These are phyloP conservation scores for Kwoniella europaea DNA, from an alignment of 768 basidiomycete species.

Conservation along the genomic window DNA sequence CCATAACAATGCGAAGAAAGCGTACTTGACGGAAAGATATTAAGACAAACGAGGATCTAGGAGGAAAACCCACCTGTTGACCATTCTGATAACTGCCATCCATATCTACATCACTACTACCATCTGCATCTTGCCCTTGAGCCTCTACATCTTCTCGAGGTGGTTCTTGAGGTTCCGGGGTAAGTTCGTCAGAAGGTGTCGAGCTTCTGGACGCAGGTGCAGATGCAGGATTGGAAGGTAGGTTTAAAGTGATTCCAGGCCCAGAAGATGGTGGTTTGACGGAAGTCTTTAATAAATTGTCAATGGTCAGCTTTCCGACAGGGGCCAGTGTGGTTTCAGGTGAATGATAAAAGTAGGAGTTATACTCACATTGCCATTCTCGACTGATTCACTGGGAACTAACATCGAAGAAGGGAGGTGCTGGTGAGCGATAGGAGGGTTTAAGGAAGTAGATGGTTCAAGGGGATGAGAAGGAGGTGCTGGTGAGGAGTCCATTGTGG, in stretches of 20 bases:
- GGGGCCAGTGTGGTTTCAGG: no score
- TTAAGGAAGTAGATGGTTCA: conserved; percentile 15
- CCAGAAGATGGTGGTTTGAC: conserved; percentile 19
- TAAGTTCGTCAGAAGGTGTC: conserved; percentile 39
- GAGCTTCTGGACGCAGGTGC: conserved; percentile 10
- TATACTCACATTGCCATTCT: neutral
- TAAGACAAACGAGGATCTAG: no score
- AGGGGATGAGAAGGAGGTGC: conserved; percentile 18
- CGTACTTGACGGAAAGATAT: no score
- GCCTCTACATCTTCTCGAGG: conserved; percentile 18
- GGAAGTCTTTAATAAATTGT: neutral
- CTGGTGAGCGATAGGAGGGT: conserved; percentile 21
- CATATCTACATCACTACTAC: conserved; percentile 17
- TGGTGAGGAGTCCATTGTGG: conserved; percentile 22
- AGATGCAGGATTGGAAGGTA: conserved; percentile 21
- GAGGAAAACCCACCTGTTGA: conserved; percentile 4
- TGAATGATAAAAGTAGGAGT: neutral
- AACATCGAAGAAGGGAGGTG: conserved; percentile 41
- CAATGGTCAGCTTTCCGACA: no score
- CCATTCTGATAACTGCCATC: conserved; percentile 12
- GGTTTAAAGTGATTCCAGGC: conserved; percentile 25
- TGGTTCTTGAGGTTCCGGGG: conserved; percentile 36
- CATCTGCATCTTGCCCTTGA: conserved; percentile 19
- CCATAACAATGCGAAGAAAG: no score
- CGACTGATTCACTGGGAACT: conserved; percentile 11